Percentiles rank a stretch among this genome's conserved stretches.
Conservation (phyloP, 2,329 filamentous ascomycete species). For the Penicillium fuscoglaucum region DNA sequence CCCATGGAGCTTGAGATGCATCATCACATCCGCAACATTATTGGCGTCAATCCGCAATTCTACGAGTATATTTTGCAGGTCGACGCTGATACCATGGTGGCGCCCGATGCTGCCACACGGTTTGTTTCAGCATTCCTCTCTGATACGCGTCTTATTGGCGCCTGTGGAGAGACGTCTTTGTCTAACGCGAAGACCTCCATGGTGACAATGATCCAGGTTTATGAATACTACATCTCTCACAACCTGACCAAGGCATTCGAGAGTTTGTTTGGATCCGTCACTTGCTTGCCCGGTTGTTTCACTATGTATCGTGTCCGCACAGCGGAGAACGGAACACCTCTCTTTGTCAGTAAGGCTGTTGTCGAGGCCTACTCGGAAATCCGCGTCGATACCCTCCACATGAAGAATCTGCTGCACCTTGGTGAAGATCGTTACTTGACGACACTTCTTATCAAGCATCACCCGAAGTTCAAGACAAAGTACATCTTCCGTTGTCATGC, state of each 20-base stretch:
- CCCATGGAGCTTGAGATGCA: slow-evolving; percentile 97
- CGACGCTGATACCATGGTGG: slow-evolving; percentile 94
- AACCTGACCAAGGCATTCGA: slow-evolving; percentile 97
- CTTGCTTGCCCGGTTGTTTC: slow-evolving; percentile 97
- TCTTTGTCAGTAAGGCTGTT: slow-evolving; percentile 92
- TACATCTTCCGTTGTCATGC: slow-evolving; percentile 90
- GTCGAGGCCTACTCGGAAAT: slow-evolving; percentile 86
- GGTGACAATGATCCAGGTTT: slow-evolving; percentile 98
- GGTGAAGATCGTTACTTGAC: slow-evolving; percentile 98
- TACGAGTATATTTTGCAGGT: slow-evolving; percentile 97
- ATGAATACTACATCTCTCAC: slow-evolving; percentile 99
- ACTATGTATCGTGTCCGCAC: slow-evolving; percentile 98
- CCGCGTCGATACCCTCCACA: slow-evolving; percentile 95
- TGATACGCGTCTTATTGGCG: slow-evolving; percentile 88
- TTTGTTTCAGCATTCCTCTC: slow-evolving; percentile 89
- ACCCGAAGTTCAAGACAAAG: slow-evolving; percentile 96
- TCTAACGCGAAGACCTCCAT: slow-evolving; percentile 92
- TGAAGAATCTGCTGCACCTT: slow-evolving; percentile 96
- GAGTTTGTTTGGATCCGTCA: slow-evolving; percentile 94
- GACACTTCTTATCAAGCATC: slow-evolving; percentile 87
- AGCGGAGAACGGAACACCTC: slow-evolving; percentile 88
- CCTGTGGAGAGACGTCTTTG: slow-evolving; percentile 91
- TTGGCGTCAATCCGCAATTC: slow-evolving; percentile 96
- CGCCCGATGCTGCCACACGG: slow-evolving; percentile 82
- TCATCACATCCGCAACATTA: slow-evolving; percentile 97